A percentile compares a stretch with the other conserved stretches of the same genome.
These are phyloP conservation scores for Phytomonas francai DNA, from an alignment of 208 protist species.

Conservation along the genomic window DNA sequence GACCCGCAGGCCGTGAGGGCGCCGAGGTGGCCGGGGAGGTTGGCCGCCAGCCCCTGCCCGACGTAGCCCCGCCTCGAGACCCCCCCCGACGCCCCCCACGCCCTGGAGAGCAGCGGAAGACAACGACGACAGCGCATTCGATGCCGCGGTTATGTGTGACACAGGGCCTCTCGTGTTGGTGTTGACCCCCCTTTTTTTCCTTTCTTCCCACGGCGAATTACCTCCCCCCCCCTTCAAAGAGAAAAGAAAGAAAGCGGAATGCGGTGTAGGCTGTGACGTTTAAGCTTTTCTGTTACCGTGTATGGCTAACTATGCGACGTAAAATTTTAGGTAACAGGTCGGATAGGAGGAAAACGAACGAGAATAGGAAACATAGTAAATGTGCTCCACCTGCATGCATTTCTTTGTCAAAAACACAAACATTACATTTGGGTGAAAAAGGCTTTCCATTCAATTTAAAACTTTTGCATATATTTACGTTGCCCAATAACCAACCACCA, in stretches of 20 bases:
- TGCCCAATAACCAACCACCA: no score
- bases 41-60: constrained; percentile 26
- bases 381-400: neutral
- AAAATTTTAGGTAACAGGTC: no score
- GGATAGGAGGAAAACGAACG: constrained; percentile 1
- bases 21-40: constrained; percentile 54
- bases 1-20: constrained; percentile 47
- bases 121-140: neutral
- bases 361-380: constrained; percentile 6
- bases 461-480: no score
- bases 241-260: constrained; percentile 6
- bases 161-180: neutral
- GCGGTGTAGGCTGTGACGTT: neutral
- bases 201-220: neutral
- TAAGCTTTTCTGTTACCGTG: no score
- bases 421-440: constrained; percentile 4
- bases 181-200: constrained; percentile 5
- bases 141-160: neutral
- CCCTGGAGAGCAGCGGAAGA: neutral
- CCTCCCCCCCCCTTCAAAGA: neutral
- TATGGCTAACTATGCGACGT: no score
- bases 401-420: neutral
- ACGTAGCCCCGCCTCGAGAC: constrained; percentile 25
- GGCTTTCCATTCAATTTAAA: neutral
- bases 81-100: neutral